Evolutionary conservation across 2,329 filamentous ascomycete species (phyloP).

Genomic region (Botryotinia calthae): DNA sequence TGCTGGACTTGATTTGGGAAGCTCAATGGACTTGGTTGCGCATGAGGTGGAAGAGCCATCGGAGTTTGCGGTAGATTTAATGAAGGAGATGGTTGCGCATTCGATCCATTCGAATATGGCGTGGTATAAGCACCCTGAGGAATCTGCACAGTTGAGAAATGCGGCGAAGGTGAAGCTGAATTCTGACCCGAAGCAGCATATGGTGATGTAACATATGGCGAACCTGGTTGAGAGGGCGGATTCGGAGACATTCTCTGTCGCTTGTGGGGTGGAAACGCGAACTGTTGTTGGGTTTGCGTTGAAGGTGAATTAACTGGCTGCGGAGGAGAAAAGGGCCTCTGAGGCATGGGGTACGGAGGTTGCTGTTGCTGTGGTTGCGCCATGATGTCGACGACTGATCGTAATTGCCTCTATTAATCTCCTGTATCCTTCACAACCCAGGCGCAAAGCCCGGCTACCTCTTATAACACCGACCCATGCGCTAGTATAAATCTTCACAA

Average conservation of each 20-base stretch:
- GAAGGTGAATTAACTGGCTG: conserved; percentile 55
- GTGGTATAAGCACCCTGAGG: conserved; percentile 37
- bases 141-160: conserved; percentile 36
- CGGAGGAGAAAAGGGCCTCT: conserved; percentile 61
- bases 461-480: conserved; percentile 33
- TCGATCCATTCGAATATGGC: conserved; percentile 38
- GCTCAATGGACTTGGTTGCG: conserved; percentile 32
- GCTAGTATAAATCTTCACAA: conserved; percentile 14
- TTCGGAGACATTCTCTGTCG: conserved; percentile 69
- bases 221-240: conserved; percentile 63
- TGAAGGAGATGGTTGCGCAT: conserved; percentile 30
- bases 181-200: conserved; percentile 41
- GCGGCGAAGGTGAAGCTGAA: conserved; percentile 34
- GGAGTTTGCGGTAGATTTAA: conserved; percentile 28
- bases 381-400: conserved; percentile 31
- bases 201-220: conserved; percentile 56
- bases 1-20: conserved; percentile 26
- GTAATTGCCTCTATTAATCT: conserved; percentile 25
- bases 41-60: conserved; percentile 36
- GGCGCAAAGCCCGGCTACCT: conserved; percentile 37
- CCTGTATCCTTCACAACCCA: conserved; percentile 31
- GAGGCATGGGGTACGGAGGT: conserved; percentile 43
- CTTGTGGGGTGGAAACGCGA: conserved; percentile 66
- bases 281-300: conserved; percentile 56
- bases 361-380: conserved; percentile 40